Evolutionary conservation across 2,329 filamentous ascomycete genomes (phyloP).

Genomic region (Fusarium camptoceras): DNA sequence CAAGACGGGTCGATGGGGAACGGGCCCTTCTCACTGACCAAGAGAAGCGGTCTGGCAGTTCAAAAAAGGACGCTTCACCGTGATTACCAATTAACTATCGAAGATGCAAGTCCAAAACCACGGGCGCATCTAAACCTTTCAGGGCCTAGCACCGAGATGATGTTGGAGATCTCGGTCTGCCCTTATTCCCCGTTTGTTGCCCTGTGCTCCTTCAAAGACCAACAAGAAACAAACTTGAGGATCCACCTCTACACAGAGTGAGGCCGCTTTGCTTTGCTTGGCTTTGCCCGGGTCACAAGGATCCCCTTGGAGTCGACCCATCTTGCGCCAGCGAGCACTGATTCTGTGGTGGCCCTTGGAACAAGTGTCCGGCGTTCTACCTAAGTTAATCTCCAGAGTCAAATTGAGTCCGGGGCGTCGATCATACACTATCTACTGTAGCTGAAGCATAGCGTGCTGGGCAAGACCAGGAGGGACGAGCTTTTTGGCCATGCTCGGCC

Average conservation of each 20-base stretch:
- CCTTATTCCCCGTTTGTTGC: constrained; percentile 22
- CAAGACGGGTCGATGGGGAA: constrained; percentile 40
- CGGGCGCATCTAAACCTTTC: constrained; percentile 29
- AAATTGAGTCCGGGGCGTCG: constrained; percentile 43
- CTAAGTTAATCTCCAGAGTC: constrained; percentile 35
- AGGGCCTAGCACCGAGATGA: constrained; percentile 34
- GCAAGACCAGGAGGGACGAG: constrained; percentile 30
- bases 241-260: constrained; percentile 38
- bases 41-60: constrained; percentile 45
- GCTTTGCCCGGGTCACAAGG: constrained; percentile 22
- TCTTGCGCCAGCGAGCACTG: constrained; percentile 41
- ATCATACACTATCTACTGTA: constrained; percentile 47
- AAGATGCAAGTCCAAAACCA: constrained; percentile 37
- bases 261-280: constrained; percentile 30
- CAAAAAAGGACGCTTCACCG: constrained; percentile 18
- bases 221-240: constrained; percentile 32
- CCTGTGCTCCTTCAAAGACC: constrained; percentile 15
- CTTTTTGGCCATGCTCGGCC: constrained; percentile 5
- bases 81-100: constrained; percentile 36
- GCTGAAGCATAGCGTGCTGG: constrained; percentile 41
- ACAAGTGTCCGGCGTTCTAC: constrained; percentile 4
- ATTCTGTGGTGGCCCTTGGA: constrained; percentile 42
- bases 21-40: constrained; percentile 26
- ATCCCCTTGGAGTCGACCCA: constrained; percentile 37
- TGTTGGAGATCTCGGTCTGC: constrained; percentile 26